phyloP scores from a whole-genome alignment of 2,329 filamentous ascomycete species.

The Biscogniauxia marginata region DNA sequence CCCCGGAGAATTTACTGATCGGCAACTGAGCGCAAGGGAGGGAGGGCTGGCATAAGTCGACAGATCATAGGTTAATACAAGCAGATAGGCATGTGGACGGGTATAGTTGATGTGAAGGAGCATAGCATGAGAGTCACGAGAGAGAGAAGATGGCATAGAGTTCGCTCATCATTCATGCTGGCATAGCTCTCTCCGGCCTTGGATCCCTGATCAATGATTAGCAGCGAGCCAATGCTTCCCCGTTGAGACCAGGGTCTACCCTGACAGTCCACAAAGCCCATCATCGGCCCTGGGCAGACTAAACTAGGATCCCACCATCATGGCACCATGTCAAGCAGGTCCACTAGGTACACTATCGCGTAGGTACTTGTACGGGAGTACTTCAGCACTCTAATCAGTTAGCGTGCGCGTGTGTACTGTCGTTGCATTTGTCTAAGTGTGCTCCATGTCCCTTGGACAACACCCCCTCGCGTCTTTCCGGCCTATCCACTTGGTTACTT shows the following conservation, averaged over 20 bases:
- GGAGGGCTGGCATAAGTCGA: constrained; percentile 1
- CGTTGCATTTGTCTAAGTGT: constrained; percentile 3
- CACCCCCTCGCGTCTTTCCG: constrained; percentile 16
- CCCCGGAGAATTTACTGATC: constrained; percentile 31
- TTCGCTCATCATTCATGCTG: constrained; percentile 15
- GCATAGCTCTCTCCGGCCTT: constrained; percentile 20
- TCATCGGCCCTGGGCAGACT: constrained; percentile 20
- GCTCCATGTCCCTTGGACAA: constrained; percentile 15
- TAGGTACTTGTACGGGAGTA: neutral
- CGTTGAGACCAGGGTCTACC: constrained; percentile 28
- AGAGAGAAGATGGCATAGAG: constrained; percentile 6
- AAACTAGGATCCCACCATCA: constrained; percentile 30
- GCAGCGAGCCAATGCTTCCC: constrained; percentile 30
- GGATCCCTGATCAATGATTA: constrained; percentile 32
- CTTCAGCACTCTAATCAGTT: neutral
- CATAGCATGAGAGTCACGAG: neutral
- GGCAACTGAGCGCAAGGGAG: constrained; percentile 13
- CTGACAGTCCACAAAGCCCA: constrained; percentile 28
- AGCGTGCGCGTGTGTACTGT: constrained; percentile 9
- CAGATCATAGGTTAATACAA: constrained; percentile 9
- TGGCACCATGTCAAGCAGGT: constrained; percentile 27
- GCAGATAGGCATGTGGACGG: constrained; percentile 2
- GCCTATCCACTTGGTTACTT: constrained; percentile 15
- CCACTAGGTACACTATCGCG: constrained; percentile 21
- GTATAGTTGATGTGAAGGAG: constrained; percentile 6